Evolutionary conservation across 495 filamentous ascomycete species (phyloP), one percentile per base, ranked within the genome.

Genomic region (Xylaria scruposa): DNA sequence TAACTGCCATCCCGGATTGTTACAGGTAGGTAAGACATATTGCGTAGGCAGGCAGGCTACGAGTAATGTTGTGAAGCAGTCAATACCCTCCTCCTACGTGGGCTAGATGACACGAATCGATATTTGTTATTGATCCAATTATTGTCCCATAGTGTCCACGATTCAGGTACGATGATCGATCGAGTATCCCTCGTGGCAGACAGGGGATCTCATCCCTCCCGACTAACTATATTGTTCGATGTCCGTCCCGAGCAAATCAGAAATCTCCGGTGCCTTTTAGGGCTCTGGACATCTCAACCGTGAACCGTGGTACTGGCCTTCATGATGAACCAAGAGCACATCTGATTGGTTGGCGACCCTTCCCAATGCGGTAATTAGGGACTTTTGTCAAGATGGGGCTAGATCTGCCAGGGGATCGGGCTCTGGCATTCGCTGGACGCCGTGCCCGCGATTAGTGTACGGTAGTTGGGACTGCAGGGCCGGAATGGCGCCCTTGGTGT

Each of bases 311-410:
- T 36, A 56, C 49, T 6, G 42, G n/a, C 26, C 40, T 21, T 46
- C 4, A 38, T 60, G 15, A 56, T 54, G 24, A 24, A 21, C 0
- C 17, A 17, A 54, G 29, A 21, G 26, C 33, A 36, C 38, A 60
- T 4, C 5, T 64, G 15, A 67, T 71, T 71, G 70, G 70, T 36
- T 6, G 8, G n/a, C 29, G 15, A 4, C 7, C 29, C 5, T 13
- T 47, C 70, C 62, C 40, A 42, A 71, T 66, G 17, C 40, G 53
- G 70, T 67, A 71, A 71, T 6, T 26, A 60, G 47, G 70, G 70
- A 71, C 62, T 71, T 71, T 71, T 71, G 70, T 71, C 26, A 36
- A 67, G 61, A 65, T 71, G 31, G 42, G 44, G 15, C 31, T 47
- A 49, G 47, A 67, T 71, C 60, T 71, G 61, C 29, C 70, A 65